Evolutionary conservation across 805 yeast species (phyloP), one percentile per base, ranked within the genome.

Genomic region (Ogataea naganishii): DNA sequence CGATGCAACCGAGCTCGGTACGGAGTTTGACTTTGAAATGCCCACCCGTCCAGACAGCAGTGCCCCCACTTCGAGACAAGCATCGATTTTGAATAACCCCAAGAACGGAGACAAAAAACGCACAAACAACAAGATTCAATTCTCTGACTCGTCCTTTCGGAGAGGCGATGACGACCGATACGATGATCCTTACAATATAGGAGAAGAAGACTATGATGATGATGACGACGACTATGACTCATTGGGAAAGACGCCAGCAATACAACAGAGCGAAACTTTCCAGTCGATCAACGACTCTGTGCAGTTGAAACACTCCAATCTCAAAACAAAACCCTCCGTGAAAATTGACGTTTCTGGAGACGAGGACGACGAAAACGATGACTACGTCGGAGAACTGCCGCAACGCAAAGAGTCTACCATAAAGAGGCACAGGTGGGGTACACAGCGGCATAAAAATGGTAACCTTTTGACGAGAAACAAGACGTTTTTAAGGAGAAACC

Each of bases 361-460:
- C 6, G 35, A 39, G 3, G 41, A 35, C 14, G 38, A 29, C 12
- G 42, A 37, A 10, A 25, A 32, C 10, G 50, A 48, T 19, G 58
- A 47, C 31, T 45, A 26, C 5, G 24, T 36, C 3, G 44, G 43
- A 6, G 48, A 45, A 6, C 33, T 38, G 6, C 49, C 57, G 3
- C 32, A 40, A 11, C 37, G 73, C 24, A 53, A 60, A 20, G 66
- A 60, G 11, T 63, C 80, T 0, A 59, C 66, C 4, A 80, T 81
- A 74, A 75, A 79, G 41, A 68, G 94, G 45, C 71, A 78, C 42
- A 67, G 95, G 56, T 84, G 94, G 95, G 96, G 96, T 35, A 88
- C 96, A 4, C 84, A 80, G 40, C 68, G 95, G 42, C 72, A 75
- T 45, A 72, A 73, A 35, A 68, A 73, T 37, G 94, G 94, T 7